Evolutionary conservation across 441 rosid genomes (phyloP).

Genomic region (Kokia cookei): DNA sequence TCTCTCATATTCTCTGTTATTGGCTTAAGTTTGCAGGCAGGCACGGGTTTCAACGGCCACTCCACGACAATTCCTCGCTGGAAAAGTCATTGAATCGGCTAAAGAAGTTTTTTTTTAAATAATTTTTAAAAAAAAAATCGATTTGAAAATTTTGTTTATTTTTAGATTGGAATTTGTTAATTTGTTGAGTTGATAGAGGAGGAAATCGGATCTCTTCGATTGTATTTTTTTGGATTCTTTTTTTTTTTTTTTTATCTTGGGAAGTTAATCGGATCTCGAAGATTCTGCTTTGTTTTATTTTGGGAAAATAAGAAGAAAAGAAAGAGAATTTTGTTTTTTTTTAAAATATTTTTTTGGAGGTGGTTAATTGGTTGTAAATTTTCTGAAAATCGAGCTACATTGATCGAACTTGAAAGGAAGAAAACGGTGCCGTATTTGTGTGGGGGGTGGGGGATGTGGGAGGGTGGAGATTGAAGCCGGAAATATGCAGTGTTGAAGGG

Average conservation of each 20-base stretch:
- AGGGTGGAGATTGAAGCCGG: constrained; percentile 7
- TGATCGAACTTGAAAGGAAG: constrained; percentile 9
- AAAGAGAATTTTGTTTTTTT: background rate
- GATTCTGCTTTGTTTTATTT: background rate
- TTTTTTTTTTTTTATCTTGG: background rate
- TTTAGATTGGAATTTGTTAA: background rate
- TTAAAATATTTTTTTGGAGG: too few species aligned
- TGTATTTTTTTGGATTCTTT: background rate
- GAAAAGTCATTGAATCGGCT: constrained; percentile 7
- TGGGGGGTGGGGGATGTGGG: background rate
- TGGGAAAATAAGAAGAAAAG: background rate
- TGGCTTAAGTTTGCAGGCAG: background rate
- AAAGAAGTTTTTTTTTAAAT: background rate
- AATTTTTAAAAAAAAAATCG: too few species aligned
- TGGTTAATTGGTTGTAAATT: background rate
- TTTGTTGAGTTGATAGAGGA: background rate
- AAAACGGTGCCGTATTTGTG: background rate
- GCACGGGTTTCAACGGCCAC: constrained; percentile 11
- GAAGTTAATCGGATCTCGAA: constrained; percentile 11
- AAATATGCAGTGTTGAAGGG: constrained; percentile 57
- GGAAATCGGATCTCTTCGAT: background rate
- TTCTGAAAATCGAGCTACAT: constrained; percentile 25
- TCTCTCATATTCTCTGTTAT: background rate
- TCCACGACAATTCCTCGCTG: background rate
- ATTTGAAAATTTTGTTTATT: background rate